phyloP scores from a whole-genome alignment of 768 basidiomycete genomes.

The Nidula microcarpa region DNA sequence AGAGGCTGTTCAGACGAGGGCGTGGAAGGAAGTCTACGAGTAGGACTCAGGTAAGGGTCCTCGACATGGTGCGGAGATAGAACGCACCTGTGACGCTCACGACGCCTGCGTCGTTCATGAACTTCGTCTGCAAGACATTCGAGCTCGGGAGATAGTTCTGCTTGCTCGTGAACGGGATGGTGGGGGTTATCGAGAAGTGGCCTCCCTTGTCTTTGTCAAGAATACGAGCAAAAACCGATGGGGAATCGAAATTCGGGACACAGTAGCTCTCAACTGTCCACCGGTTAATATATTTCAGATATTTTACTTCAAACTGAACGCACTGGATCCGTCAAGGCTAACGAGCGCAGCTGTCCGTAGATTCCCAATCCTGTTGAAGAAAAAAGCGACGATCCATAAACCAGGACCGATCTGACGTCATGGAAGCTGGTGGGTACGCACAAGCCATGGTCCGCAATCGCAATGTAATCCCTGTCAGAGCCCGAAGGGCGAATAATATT shows the following conservation, averaged over 20 bases:
- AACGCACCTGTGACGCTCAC: conserved; percentile 71
- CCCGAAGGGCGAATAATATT: background rate
- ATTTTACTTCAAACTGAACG: conserved; percentile 5
- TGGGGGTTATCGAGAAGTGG: conserved; percentile 86
- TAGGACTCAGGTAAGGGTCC: background rate
- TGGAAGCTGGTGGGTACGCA: background rate
- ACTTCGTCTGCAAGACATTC: conserved; percentile 89
- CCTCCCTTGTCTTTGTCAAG: conserved; percentile 90
- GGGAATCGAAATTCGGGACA: conserved; percentile 91
- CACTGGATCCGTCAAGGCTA: conserved; percentile 81
- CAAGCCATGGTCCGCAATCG: background rate
- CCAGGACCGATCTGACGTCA: background rate
- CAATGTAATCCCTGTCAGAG: background rate
- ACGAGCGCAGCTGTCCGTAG: conserved; percentile 80
- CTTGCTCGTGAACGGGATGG: conserved; percentile 65
- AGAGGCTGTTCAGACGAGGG: conserved; percentile 29
- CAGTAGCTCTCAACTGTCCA: conserved; percentile 84
- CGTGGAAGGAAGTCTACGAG: conserved; percentile 51
- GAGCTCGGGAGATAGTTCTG: conserved; percentile 83
- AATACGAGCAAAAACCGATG: conserved; percentile 87
- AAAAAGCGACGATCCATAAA: background rate
- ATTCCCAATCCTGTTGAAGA: conserved; percentile 67
- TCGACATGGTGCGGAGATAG: background rate
- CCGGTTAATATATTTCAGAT: background rate
- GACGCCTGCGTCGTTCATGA: conserved; percentile 86